A percentile compares a stretch with the other conserved stretches of the same genome.
These are phyloP conservation scores for Avena atlantica DNA, from an alignment of 176 grass and related monocot genomes.

Conservation along the genomic window DNA sequence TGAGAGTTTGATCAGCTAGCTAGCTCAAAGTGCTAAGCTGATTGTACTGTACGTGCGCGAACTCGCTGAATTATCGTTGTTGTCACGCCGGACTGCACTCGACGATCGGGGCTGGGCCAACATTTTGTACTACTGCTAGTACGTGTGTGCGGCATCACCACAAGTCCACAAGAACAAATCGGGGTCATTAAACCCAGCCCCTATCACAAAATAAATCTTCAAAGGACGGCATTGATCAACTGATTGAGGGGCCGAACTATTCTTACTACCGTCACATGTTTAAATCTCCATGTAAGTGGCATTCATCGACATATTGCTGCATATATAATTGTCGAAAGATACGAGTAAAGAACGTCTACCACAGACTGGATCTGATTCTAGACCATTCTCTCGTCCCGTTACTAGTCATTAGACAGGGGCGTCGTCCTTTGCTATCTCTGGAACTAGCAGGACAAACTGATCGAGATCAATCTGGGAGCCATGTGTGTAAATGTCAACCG, in stretches of 20 bases:
- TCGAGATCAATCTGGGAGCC: slow-evolving; percentile 46
- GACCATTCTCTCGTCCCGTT: neutral
- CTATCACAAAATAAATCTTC: neutral
- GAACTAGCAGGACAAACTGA: neutral
- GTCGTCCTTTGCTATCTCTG: neutral
- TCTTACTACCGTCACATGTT: neutral
- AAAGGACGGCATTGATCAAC: neutral
- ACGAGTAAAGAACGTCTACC: neutral
- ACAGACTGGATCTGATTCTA: neutral
- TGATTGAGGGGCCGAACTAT: neutral
- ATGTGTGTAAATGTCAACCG: neutral
- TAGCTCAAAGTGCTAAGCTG: too few species aligned
- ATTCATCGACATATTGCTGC: neutral
- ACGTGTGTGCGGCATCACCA: slow-evolving; percentile 30
- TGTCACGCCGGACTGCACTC: too few species aligned
- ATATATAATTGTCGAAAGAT: neutral
- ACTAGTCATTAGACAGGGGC: too few species aligned
- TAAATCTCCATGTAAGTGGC: neutral
- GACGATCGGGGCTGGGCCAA: too few species aligned
- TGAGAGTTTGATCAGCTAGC: too few species aligned
- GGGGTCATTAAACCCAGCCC: neutral
- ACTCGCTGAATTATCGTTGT: too few species aligned
- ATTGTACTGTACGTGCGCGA: too few species aligned
- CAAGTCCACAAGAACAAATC: slow-evolving; percentile 34
- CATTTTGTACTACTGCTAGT: too few species aligned